These are phyloP conservation scores for Plasmodium billcollinsi DNA, from an alignment of 169 alveolate species.

Conservation along the genomic window DNA sequence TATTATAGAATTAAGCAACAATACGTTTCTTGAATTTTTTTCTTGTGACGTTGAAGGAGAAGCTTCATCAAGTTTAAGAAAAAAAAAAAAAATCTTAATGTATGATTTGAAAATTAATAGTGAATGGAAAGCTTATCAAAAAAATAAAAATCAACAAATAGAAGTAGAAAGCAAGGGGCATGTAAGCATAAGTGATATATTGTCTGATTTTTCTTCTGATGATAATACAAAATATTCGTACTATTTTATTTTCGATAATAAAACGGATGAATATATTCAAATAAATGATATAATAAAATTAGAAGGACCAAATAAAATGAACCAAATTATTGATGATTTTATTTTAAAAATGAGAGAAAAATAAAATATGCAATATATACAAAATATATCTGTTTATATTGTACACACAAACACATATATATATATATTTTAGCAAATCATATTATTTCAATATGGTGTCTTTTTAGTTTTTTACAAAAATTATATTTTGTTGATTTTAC, in stretches of 20 bases:
- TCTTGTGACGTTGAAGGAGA: conserved; percentile 78
- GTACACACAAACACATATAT: not conserved
- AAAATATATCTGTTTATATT: no score
- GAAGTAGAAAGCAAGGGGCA: conserved; percentile 62
- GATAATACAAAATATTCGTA: conserved; percentile 38
- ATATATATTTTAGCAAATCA: not conserved
- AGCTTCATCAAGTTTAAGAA: conserved; percentile 82
- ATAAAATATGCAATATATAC: not conserved
- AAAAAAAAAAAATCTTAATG: conserved; percentile 78
- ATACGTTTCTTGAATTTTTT: conserved; percentile 46
- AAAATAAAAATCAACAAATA: conserved; percentile 35
- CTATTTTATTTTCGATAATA: conserved; percentile 32
- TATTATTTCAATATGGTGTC: no score
- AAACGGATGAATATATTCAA: not conserved
- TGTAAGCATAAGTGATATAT: conserved; percentile 35
- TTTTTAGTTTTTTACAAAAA: no score
- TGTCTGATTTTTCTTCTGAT: conserved; percentile 45
- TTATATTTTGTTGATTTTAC: no score
- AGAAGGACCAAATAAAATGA: conserved; percentile 23
- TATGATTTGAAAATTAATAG: conserved; percentile 52
- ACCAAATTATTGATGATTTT: conserved; percentile 41
- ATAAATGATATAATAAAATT: conserved; percentile 28
- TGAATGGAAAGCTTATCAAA: conserved; percentile 66
- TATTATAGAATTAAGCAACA: conserved; percentile 44
- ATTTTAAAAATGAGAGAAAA: conserved; percentile 44